Evolutionary conservation across 306 rosid species (phyloP).

Genomic region (Arachis stenosperma): DNA sequence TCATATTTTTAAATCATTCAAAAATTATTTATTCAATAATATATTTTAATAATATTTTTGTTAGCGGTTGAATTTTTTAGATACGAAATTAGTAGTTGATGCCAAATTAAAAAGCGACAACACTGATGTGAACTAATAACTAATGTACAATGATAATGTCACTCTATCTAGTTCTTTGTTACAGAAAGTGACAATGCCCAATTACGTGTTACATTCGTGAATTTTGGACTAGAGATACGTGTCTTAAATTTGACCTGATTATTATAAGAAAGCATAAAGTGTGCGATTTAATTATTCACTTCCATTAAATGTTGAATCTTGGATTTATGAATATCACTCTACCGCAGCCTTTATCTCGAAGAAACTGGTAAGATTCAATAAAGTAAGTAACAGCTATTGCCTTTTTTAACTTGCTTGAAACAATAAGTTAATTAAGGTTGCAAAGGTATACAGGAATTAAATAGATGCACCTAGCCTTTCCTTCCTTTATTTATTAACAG

Average conservation of each 20-base stretch:
- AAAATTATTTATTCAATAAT: too few species aligned
- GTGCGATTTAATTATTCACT: background rate
- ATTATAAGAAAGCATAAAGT: background rate
- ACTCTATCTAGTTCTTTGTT: slow-evolving; percentile 9
- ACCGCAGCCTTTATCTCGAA: background rate
- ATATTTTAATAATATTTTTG: too few species aligned
- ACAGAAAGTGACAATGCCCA: background rate
- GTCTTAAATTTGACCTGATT: background rate
- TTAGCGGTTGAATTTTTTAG: too few species aligned
- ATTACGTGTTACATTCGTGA: too few species aligned
- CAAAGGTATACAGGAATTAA: background rate
- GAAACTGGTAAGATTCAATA: background rate
- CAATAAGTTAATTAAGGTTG: background rate
- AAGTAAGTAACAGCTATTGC: background rate
- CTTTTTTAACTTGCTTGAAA: too few species aligned
- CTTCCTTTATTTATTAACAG: background rate
- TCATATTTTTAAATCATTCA: too few species aligned
- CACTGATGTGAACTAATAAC: slow-evolving; percentile 23
- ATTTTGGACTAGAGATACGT: too few species aligned
- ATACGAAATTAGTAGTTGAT: too few species aligned
- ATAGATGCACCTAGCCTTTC: too few species aligned
- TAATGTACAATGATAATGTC: slow-evolving; percentile 12
- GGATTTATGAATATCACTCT: background rate
- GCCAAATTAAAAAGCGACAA: background rate
- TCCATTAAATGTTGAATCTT: background rate